These are phyloP conservation scores for Ramalina peruviana DNA, from an alignment of 495 filamentous ascomycete genomes.

Conservation along the genomic window DNA sequence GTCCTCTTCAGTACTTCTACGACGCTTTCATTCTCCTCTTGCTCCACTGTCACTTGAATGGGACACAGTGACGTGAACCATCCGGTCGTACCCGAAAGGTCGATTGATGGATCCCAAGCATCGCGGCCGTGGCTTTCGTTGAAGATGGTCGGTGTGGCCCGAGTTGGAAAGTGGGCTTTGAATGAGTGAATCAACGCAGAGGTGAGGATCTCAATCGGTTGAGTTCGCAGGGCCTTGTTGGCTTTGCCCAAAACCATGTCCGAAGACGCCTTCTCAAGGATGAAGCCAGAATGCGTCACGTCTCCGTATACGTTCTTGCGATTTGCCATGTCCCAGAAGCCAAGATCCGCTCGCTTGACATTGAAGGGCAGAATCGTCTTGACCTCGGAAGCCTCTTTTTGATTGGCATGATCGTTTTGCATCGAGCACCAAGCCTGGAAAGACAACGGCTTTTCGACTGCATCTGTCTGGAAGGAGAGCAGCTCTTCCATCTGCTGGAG, in stretches of 20 bases:
- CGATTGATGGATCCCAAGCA: conserved; percentile 14
- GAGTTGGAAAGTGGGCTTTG: conserved; percentile 27
- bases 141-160: conserved; percentile 14
- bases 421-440: conserved; percentile 16
- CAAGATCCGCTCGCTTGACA: conserved; percentile 3
- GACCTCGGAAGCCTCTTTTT: background rate
- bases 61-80: conserved; percentile 30
- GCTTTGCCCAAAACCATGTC: conserved; percentile 27
- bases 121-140: conserved; percentile 25
- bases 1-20: conserved; percentile 26
- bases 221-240: conserved; percentile 30
- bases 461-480: conserved; percentile 19
- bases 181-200: conserved; percentile 37
- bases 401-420: conserved; percentile 3
- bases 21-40: conserved; percentile 22
- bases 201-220: conserved; percentile 33
- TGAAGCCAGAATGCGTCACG: conserved; percentile 27
- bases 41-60: conserved; percentile 9
- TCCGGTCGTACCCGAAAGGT: conserved; percentile 22
- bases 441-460: conserved; percentile 14
- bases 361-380: conserved; percentile 1
- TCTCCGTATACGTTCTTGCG: conserved; percentile 30
- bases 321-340: conserved; percentile 10
- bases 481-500: conserved; percentile 42
- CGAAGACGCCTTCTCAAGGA: conserved; percentile 28